Evolutionary conservation across 306 rosid genomes (phyloP), one percentile per base, ranked within the genome.

Genomic region (Cicer bijugum): DNA sequence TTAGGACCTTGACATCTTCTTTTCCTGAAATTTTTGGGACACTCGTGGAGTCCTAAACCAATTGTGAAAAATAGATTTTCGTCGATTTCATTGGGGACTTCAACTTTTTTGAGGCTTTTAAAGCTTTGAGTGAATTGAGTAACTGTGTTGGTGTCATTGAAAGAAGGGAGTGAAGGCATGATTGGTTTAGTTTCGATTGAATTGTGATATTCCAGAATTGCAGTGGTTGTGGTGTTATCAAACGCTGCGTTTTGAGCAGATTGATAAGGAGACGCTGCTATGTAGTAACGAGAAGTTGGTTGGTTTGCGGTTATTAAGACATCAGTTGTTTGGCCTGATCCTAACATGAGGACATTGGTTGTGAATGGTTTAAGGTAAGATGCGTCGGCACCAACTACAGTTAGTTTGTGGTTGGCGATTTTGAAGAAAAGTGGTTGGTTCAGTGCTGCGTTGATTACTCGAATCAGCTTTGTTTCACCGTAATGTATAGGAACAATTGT

Each of bases 251-350:
- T 87, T 74, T 84, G 93, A 1, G 99, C 91, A 0, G 91, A 88
- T 50, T 81, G 88, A 53, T 94, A 94, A 0, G 97, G 96, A 7
- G 88, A 85, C 5, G 93, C 96, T 0, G 99, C 99, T 17, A 88
- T 12, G 89, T 94, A 94, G 79, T 91, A 94, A 0, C 84, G 83
- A 12, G 90, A 51, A 0, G 90, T 88, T 2, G 85, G 86, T 40
- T 91, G 95, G 85, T 94, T 76, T 2, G 88, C 99, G 55, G 82
- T 71, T 85, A 94, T 76, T 52, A 94, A 73, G 5, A 94, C 97
- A 45, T 94, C 99, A 6, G 97, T 94, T 78, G 99, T 94, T 74
- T 94, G 99, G 0, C 99, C 99, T 0, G 99, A 96, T 6, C 97
- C 97, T 0, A 94, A 78, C 96, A 94, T 88, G 59, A 94, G 77